Evolutionary conservation across 2,329 filamentous ascomycete genomes (phyloP).

Genomic region (Colletotrichum karsti): DNA sequence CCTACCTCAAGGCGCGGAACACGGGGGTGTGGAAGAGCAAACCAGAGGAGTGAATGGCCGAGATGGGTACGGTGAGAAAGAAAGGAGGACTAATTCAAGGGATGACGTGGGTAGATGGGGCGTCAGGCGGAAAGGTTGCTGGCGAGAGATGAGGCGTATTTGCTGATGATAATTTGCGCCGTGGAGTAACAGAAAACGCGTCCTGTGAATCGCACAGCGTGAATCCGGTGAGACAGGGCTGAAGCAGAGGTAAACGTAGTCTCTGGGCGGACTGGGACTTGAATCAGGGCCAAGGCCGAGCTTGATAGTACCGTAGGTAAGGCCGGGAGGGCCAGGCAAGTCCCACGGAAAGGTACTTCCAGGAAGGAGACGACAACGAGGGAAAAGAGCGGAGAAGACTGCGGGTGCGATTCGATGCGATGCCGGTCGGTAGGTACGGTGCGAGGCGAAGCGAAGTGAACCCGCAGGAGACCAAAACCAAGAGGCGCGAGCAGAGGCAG

Average conservation of each 20-base stretch:
- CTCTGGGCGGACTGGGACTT: conserved; percentile 4
- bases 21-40: conserved; percentile 23
- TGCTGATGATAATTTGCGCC: not conserved
- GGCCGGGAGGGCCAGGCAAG: not conserved
- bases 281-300: conserved; percentile 16
- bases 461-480: not conserved
- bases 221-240: conserved; percentile 24
- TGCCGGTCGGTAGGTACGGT: not conserved
- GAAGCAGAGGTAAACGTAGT: not conserved
- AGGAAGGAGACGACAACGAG: not conserved
- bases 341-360: conserved; percentile 11
- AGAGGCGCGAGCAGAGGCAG: not conserved
- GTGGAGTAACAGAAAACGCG: not conserved
- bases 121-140: not conserved
- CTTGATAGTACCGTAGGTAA: no score
- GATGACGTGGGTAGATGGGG: conserved; percentile 15
- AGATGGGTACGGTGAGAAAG: conserved; percentile 24
- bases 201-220: conserved; percentile 3
- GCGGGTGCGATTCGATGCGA: not conserved
- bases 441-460: not conserved
- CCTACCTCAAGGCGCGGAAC: not conserved
- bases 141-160: conserved; percentile 5
- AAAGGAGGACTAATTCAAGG: not conserved
- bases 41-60: not conserved
- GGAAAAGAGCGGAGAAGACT: not conserved